A percentile compares a stretch with the other conserved stretches of the same genome.
Conservation (phyloP, 257 asterid species). For the Solanum lycopersicoides region DNA sequence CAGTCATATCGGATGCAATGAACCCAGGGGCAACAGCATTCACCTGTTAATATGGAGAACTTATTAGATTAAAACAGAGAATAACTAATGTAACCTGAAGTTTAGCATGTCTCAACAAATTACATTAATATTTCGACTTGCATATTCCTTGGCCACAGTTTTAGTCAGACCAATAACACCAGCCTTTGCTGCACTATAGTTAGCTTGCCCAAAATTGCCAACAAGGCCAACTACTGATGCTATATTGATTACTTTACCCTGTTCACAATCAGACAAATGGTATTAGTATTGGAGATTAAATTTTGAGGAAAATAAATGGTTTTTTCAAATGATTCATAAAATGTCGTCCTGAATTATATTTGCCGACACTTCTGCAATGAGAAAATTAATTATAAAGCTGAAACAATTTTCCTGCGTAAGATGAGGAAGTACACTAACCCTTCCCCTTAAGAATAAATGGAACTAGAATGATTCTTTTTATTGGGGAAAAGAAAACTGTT, state of each 20-base stretch:
- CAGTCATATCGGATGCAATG: constrained; percentile 89
- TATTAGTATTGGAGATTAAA: neutral
- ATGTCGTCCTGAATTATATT: neutral
- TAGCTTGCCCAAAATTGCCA: constrained; percentile 95
- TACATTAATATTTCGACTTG: constrained; percentile 82
- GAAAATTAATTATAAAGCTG: neutral
- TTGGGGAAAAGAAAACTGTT: neutral
- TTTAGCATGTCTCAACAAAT: constrained; percentile 11
- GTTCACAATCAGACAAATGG: neutral
- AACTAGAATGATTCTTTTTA: neutral
- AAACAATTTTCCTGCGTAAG: neutral
- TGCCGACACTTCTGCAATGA: neutral
- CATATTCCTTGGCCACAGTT: constrained; percentile 87
- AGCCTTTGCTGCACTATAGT: constrained; percentile 97
- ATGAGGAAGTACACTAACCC: neutral
- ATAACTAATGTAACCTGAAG: neutral
- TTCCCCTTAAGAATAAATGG: neutral
- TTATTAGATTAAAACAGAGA: neutral
- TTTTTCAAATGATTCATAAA: neutral
- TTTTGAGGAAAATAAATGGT: neutral
- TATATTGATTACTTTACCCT: constrained; percentile 93
- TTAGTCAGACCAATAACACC: constrained; percentile 95
- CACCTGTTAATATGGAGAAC: constrained; percentile 30
- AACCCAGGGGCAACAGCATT: constrained; percentile 98
- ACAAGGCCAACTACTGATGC: constrained; percentile 94